phyloP scores from a whole-genome alignment of 2,329 filamentous ascomycete species.

The Metarhizium humberi region DNA sequence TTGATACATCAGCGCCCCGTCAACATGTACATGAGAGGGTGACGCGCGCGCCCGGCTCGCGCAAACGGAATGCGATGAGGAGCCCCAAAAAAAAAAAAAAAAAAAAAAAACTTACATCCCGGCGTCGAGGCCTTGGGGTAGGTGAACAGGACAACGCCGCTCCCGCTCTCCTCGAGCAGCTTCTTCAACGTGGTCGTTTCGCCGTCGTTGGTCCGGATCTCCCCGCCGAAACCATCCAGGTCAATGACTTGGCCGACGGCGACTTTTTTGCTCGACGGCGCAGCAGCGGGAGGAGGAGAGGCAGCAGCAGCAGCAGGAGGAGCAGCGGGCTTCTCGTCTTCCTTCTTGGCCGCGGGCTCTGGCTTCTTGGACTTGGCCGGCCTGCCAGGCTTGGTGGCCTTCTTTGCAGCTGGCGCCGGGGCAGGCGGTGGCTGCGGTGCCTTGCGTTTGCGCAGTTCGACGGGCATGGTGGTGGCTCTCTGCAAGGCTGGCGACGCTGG shows the following conservation, averaged over 20 bases:
- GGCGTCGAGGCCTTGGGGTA: constrained; percentile 93
- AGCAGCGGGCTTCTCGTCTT: constrained; percentile 8
- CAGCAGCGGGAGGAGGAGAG: background rate
- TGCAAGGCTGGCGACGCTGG: background rate
- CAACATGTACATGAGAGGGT: constrained; percentile 3
- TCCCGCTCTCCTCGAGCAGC: constrained; percentile 73
- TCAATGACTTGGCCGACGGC: constrained; percentile 46
- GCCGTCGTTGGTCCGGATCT: constrained; percentile 81
- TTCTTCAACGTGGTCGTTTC: constrained; percentile 68
- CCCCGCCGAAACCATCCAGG: constrained; percentile 53
- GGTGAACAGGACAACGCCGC: constrained; percentile 85
- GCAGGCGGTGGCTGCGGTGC: constrained; percentile 38
- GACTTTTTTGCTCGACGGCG: constrained; percentile 30
- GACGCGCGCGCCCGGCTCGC: no score
- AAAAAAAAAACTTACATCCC: constrained; percentile 61
- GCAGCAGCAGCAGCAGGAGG: background rate
- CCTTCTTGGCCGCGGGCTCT: constrained; percentile 9
- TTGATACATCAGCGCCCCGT: constrained; percentile 2
- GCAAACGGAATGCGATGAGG: background rate
- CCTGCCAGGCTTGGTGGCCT: constrained; percentile 29
- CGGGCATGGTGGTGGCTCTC: constrained; percentile 35
- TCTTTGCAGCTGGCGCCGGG: constrained; percentile 33
- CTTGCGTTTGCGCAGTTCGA: constrained; percentile 54
- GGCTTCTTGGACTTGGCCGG: constrained; percentile 28
- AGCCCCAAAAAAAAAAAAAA: background rate